A percentile compares a stretch with the other conserved stretches of the same genome.
phyloP scores from a whole-genome alignment of 108 stramenopile genomes.

The Nitzschia palea region DNA sequence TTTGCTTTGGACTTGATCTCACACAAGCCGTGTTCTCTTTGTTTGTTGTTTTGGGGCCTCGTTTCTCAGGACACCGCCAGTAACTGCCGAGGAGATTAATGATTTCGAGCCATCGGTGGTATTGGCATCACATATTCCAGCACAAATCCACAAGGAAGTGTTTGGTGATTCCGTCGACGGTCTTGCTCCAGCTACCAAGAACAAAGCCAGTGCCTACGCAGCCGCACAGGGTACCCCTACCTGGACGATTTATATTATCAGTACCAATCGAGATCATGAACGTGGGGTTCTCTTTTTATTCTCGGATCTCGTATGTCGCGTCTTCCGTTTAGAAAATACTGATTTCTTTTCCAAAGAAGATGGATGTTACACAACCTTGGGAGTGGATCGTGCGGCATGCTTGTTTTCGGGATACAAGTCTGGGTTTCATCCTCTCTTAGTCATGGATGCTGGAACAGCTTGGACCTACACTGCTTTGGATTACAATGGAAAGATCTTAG shows the following conservation, averaged over 20 bases:
- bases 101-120: slow-evolving; percentile 17
- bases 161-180: slow-evolving; percentile 22
- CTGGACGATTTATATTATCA: slow-evolving; percentile 58
- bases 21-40: not conserved
- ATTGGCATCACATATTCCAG: slow-evolving; percentile 19
- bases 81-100: slow-evolving; percentile 13
- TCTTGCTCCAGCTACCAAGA: not conserved
- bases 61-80: slow-evolving; percentile 23
- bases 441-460: slow-evolving; percentile 75
- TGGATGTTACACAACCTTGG: slow-evolving; percentile 67
- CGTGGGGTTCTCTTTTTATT: slow-evolving; percentile 33
- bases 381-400: slow-evolving; percentile 72
- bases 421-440: slow-evolving; percentile 12
- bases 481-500: slow-evolving; percentile 54
- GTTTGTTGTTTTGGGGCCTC: not conserved
- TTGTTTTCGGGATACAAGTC: slow-evolving; percentile 1
- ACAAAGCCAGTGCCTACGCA: slow-evolving; percentile 4
- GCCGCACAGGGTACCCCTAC: slow-evolving; percentile 10
- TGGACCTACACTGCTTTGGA: slow-evolving; percentile 71
- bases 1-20: not conserved
- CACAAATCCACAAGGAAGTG: slow-evolving; percentile 11
- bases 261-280: slow-evolving; percentile 50
- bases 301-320: slow-evolving; percentile 44
- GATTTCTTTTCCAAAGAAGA: slow-evolving; percentile 67
- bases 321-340: slow-evolving; percentile 44